phyloP scores from a whole-genome alignment of 2,329 filamentous ascomycete species.

The Ophiostoma populinum region DNA sequence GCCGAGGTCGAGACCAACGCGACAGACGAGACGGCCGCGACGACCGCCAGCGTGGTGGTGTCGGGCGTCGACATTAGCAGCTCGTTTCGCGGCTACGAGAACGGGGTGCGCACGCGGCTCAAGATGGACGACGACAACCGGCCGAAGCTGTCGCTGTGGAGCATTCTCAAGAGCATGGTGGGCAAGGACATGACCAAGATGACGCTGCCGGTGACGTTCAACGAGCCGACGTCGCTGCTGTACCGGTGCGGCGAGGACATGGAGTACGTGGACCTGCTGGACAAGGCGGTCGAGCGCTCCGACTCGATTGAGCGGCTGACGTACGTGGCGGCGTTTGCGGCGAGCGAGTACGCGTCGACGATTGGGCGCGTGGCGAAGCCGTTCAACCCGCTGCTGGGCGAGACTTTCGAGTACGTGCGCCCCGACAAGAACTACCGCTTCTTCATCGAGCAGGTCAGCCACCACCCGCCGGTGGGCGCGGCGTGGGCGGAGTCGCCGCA shows the following conservation, averaged over 20 bases:
- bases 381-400: conserved; percentile 89
- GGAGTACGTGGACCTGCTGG: conserved; percentile 89
- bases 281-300: conserved; percentile 66
- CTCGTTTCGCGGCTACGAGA: conserved; percentile 82
- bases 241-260: conserved; percentile 95
- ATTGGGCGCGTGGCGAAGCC: conserved; percentile 95
- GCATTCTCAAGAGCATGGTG: conserved; percentile 97
- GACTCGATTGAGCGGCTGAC: conserved; percentile 86
- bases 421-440: conserved; percentile 97
- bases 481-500: conserved; percentile 81
- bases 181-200: conserved; percentile 99
- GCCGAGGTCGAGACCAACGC: not conserved
- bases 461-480: conserved; percentile 88
- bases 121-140: conserved; percentile 85
- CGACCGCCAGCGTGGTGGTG: conserved; percentile 24
- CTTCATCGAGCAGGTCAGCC: conserved; percentile 95
- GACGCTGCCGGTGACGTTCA: conserved; percentile 95
- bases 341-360: conserved; percentile 91
- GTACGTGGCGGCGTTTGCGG: conserved; percentile 89
- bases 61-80: conserved; percentile 47
- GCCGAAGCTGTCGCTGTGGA: conserved; percentile 90
- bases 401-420: conserved; percentile 91
- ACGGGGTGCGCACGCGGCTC: conserved; percentile 59
- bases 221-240: conserved; percentile 88
- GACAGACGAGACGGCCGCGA: conserved; percentile 12